These are phyloP conservation scores for Streptanthus diversifolius DNA, from an alignment of 345 rosid species.

Conservation along the genomic window DNA sequence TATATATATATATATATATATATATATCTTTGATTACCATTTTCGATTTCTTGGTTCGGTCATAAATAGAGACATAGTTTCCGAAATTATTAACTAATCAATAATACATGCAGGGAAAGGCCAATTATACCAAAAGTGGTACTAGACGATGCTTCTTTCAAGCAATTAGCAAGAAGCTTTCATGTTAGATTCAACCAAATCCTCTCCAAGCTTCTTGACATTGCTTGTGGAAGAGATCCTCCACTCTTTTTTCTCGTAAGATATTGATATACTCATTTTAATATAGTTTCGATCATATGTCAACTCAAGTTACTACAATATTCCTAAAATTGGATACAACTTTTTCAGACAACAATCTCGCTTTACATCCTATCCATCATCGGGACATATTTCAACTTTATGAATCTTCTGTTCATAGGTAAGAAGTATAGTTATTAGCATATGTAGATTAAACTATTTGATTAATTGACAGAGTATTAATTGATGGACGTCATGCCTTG, in stretches of 20 bases:
- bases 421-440: conserved; percentile 20
- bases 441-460: neutral
- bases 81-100: neutral
- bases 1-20: no score
- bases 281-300: neutral
- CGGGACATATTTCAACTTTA: conserved; percentile 65
- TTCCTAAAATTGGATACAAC: neutral
- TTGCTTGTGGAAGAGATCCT: conserved; percentile 67
- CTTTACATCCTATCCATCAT: conserved; percentile 66
- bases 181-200: conserved; percentile 46
- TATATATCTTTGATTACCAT: neutral
- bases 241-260: conserved; percentile 56
- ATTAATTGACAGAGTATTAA: neutral
- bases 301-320: neutral
- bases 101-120: conserved; percentile 42
- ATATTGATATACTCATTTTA: neutral
- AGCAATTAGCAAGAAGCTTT: conserved; percentile 40
- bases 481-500: neutral
- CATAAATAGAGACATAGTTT: neutral
- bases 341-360: conserved; percentile 40
- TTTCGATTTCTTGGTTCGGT: neutral
- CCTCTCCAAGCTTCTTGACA: conserved; percentile 43
- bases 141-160: conserved; percentile 43
- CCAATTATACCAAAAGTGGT: conserved; percentile 47
- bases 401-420: conserved; percentile 77